Evolutionary conservation across 805 yeast species (phyloP).

Genomic region (Candida qinlingensis): DNA sequence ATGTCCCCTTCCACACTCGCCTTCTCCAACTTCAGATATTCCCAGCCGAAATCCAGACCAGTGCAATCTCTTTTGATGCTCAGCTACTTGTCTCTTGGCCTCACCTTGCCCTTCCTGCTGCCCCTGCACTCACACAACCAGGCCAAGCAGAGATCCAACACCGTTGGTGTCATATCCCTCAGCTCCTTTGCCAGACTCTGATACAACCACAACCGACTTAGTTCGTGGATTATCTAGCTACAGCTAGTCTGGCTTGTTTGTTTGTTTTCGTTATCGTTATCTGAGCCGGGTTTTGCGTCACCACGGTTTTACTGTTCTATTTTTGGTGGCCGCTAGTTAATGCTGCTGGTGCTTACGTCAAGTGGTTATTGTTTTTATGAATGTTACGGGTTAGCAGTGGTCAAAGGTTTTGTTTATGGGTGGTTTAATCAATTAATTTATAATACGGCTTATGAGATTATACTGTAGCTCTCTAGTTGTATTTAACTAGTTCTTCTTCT

Average conservation of each 20-base stretch:
- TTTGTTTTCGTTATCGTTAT: neutral
- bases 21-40: constrained; percentile 17
- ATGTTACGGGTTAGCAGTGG: too few species aligned
- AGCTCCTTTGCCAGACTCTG: constrained; percentile 17
- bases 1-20: constrained; percentile 16
- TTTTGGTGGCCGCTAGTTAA: too few species aligned
- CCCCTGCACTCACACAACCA: constrained; percentile 16
- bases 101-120: constrained; percentile 20
- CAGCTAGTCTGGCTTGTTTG: neutral
- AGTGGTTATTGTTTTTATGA: too few species aligned
- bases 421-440: too few species aligned
- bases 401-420: too few species aligned
- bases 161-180: constrained; percentile 16
- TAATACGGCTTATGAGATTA: too few species aligned
- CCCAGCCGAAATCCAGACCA: constrained; percentile 5
- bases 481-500: neutral
- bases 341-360: too few species aligned
- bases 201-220: neutral
- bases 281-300: too few species aligned
- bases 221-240: neutral
- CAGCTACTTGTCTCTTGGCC: constrained; percentile 18
- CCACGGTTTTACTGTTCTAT: too few species aligned
- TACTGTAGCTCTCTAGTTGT: too few species aligned
- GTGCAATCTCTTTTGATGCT: constrained; percentile 21
- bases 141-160: constrained; percentile 4